A percentile compares a stretch with the other conserved stretches of the same genome.
phyloP scores from a whole-genome alignment of 2,329 filamentous ascomycete species.

The Fusarium udum region DNA sequence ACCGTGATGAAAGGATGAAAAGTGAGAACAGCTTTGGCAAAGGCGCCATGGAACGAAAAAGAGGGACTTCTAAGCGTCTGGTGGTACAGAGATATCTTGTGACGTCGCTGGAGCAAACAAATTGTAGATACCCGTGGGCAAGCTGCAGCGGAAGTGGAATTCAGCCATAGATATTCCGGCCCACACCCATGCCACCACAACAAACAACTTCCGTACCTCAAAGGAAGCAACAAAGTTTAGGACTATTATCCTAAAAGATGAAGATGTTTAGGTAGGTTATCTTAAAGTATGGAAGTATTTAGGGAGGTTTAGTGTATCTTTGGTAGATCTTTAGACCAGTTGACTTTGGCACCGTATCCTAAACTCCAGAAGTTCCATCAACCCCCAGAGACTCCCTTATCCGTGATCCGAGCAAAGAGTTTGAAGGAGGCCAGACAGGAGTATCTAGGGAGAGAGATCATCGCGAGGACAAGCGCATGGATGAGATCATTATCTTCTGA shows the following conservation, averaged over 20 bases:
- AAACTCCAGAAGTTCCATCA: not conserved
- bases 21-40: not conserved
- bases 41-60: not conserved
- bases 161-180: not conserved
- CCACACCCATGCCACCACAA: not conserved
- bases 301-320: accelerated
- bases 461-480: accelerated
- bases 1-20: not conserved
- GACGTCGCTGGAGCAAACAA: not conserved
- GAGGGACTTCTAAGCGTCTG: accelerated
- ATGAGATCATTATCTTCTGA: not conserved
- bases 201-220: not conserved
- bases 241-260: accelerated
- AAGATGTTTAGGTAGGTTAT: accelerated
- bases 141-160: not conserved
- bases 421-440: accelerated
- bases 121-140: not conserved
- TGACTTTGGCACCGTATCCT: not conserved
- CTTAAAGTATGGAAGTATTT: accelerated
- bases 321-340: not conserved
- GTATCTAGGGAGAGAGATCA: not conserved
- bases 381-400: not conserved
- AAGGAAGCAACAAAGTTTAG: accelerated
- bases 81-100: accelerated
- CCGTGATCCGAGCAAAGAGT: not conserved